Conservation (phyloP, 2,329 filamentous ascomycete species). For the Pyrenochaeta sp. region DNA sequence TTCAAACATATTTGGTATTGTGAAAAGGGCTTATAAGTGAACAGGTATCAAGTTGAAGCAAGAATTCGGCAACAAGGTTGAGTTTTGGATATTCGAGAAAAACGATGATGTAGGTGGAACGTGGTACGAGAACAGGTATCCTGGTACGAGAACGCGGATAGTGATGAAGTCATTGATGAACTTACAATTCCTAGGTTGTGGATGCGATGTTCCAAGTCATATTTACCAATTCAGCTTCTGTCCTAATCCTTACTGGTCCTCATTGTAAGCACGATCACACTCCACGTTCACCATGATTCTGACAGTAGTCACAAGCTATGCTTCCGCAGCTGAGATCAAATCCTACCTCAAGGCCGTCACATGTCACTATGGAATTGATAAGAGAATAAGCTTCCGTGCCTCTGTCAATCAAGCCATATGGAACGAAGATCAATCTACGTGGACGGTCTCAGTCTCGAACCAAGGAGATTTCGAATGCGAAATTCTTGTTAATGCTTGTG, state of each 20-base stretch:
- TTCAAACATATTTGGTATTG: not conserved
- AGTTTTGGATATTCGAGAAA: slow-evolving; percentile 39
- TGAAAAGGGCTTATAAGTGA: not conserved
- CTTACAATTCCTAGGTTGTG: slow-evolving; percentile 6
- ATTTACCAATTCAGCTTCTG: slow-evolving; percentile 4
- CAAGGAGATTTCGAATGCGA: slow-evolving; percentile 1
- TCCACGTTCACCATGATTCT: not conserved
- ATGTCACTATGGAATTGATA: not conserved
- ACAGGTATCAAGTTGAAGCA: slow-evolving; percentile 1
- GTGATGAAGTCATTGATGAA: too few relatives aligned
- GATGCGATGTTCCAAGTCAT: slow-evolving; percentile 3
- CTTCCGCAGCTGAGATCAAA: slow-evolving; percentile 1
- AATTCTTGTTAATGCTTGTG: slow-evolving; percentile 3
- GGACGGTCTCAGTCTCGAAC: not conserved
- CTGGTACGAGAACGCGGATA: too few relatives aligned
- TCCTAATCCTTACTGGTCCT: slow-evolving; percentile 3
- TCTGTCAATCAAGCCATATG: not conserved
- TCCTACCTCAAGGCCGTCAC: not conserved
- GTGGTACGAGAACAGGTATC: slow-evolving; percentile 50
- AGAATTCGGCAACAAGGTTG: not conserved
- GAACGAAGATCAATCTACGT: not conserved
- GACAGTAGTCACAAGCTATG: not conserved
- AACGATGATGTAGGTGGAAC: slow-evolving; percentile 51
- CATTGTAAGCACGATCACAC: not conserved
- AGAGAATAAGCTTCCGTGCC: not conserved